Percentiles rank a stretch among this genome's conserved stretches.
phyloP scores from a whole-genome alignment of 179 eudicot species.

The Gypsophila paniculata region DNA sequence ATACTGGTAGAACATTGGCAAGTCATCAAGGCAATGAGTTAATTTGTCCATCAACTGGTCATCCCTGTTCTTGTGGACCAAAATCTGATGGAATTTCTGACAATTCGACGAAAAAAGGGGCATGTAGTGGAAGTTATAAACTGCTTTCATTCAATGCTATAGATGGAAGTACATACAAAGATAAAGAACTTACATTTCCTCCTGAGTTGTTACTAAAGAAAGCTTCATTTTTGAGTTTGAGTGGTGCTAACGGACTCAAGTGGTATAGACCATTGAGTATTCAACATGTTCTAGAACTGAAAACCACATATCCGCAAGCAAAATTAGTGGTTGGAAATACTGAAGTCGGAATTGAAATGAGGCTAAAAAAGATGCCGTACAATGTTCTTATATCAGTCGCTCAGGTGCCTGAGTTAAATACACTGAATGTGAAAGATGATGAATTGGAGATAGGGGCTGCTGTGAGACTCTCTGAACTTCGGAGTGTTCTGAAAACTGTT shows the following conservation, averaged over 20 bases:
- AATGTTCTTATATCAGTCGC: conserved; percentile 68
- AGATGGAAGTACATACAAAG: conserved; percentile 67
- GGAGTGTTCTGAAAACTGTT: conserved; percentile 39
- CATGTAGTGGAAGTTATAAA: conserved; percentile 28
- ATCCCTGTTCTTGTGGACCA: conserved; percentile 83
- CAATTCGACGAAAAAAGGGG: conserved; percentile 16
- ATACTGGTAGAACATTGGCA: conserved; percentile 38
- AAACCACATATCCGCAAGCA: conserved; percentile 68
- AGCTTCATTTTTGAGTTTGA: conserved; percentile 49
- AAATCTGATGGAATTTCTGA: conserved; percentile 31
- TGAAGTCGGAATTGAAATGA: conserved; percentile 90
- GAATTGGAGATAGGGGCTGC: conserved; percentile 94
- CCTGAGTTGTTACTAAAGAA: conserved; percentile 71
- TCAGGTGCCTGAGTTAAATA: conserved; percentile 74
- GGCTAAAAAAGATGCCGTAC: conserved; percentile 75
- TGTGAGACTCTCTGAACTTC: conserved; percentile 70
- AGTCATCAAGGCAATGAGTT: conserved; percentile 43
- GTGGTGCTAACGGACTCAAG: conserved; percentile 68
- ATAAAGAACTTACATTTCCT: conserved; percentile 90
- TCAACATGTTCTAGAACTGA: conserved; percentile 75
- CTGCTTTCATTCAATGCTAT: conserved; percentile 61
- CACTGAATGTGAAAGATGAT: conserved; percentile 53
- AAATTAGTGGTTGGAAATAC: conserved; percentile 83
- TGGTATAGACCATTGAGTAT: conserved; percentile 79
- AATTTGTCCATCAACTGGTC: conserved; percentile 90